A percentile compares a stretch with the other conserved stretches of the same genome.
Conservation (phyloP, 192 early-diverging fungal species). For the Backusella sp. region DNA sequence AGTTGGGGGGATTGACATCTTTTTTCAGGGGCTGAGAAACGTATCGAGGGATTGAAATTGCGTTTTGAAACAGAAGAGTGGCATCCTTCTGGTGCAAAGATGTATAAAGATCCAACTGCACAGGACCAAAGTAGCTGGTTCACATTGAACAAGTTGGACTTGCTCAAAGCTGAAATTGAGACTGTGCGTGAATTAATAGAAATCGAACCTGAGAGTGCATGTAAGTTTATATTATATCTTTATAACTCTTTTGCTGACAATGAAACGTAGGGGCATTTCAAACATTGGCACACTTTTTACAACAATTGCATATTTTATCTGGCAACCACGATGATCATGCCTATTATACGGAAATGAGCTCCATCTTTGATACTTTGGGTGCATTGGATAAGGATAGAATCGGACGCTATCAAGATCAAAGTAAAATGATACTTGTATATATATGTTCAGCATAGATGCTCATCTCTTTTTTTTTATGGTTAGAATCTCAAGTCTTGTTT, state of each 20-base stretch:
- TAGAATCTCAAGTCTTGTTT: background rate
- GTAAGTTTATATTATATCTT: slow-evolving; percentile 41
- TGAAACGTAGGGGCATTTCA: slow-evolving; percentile 56
- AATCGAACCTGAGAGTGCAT: slow-evolving; percentile 82
- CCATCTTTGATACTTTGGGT: slow-evolving; percentile 49
- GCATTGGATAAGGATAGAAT: slow-evolving; percentile 52
- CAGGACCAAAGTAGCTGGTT: slow-evolving; percentile 27
- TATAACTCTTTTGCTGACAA: background rate
- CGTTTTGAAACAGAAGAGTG: background rate
- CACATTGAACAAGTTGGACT: slow-evolving; percentile 32
- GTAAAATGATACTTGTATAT: slow-evolving; percentile 34
- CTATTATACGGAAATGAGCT: slow-evolving; percentile 35
- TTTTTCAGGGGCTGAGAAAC: background rate
- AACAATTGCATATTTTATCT: slow-evolving; percentile 39
- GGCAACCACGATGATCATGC: slow-evolving; percentile 10
- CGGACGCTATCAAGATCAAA: slow-evolving; percentile 56
- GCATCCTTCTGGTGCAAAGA: background rate
- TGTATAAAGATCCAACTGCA: slow-evolving; percentile 8
- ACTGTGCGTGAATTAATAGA: slow-evolving; percentile 69
- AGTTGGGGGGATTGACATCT: no score
- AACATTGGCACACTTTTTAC: slow-evolving; percentile 53
- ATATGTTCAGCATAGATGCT: background rate
- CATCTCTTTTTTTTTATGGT: no score
- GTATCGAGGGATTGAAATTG: background rate
- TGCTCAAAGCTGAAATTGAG: slow-evolving; percentile 59